phyloP scores from a whole-genome alignment of 768 basidiomycete genomes.

The Kwoniella sp. region DNA sequence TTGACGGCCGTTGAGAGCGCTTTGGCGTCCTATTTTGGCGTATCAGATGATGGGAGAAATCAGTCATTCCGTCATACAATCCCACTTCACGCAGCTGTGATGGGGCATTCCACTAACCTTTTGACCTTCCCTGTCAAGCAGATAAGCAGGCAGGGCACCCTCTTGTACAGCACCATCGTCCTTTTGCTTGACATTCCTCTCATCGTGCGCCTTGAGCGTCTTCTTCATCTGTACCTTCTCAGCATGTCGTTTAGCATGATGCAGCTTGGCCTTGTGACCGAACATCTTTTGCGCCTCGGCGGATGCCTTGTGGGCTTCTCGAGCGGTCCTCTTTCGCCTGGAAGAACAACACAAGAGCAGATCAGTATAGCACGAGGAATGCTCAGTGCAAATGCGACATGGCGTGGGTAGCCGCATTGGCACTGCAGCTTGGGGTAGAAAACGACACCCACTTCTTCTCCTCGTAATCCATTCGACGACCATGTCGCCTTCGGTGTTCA shows the following conservation, averaged over 20 bases:
- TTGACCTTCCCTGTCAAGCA: conserved; percentile 96
- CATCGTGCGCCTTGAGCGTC: conserved; percentile 99
- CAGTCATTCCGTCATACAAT: no score
- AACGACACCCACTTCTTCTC: conserved; percentile 83
- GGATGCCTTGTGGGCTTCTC: conserved; percentile 64
- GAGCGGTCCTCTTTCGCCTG: conserved; percentile 59
- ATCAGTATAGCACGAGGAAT: background rate
- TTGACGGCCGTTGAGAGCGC: conserved; percentile 94
- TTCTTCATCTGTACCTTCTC: conserved; percentile 99
- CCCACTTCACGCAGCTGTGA: background rate
- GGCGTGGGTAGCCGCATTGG: no score
- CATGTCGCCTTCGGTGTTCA: conserved; percentile 96
- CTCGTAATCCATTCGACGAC: conserved; percentile 90
- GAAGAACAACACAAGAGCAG: background rate
- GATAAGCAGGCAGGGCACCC: conserved; percentile 89
- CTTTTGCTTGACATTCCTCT: conserved; percentile 93
- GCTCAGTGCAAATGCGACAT: conserved; percentile 1
- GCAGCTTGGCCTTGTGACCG: conserved; percentile 95
- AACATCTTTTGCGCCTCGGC: conserved; percentile 88
- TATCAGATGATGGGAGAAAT: no score
- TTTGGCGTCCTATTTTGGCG: conserved; percentile 82
- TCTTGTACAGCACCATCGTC: conserved; percentile 75
- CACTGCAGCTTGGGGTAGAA: no score
- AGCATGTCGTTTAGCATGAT: conserved; percentile 92
- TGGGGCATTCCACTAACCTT: conserved; percentile 57